Percentiles rank a stretch among this genome's conserved stretches.
These are phyloP conservation scores for Candida tunisiensis DNA, from an alignment of 1,139 yeast species.

Conservation along the genomic window DNA sequence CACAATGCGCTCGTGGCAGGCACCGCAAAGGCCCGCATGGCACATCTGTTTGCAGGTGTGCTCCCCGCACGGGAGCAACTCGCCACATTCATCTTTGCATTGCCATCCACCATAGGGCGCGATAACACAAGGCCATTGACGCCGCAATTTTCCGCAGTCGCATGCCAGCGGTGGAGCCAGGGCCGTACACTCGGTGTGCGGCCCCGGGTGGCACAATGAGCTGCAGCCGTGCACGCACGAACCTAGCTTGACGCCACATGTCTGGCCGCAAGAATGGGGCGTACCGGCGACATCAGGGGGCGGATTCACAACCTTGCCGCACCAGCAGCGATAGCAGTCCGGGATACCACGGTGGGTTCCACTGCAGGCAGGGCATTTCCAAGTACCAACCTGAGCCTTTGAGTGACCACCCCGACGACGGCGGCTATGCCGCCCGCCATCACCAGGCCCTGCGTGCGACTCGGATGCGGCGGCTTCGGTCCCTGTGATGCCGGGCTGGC, in stretches of 20 bases:
- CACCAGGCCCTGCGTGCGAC: too few relatives aligned
- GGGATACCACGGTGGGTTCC: slow-evolving; percentile 37
- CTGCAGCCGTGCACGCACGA: slow-evolving; percentile 67
- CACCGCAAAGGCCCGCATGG: slow-evolving; percentile 71
- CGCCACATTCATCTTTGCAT: slow-evolving; percentile 47
- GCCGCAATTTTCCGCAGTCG: slow-evolving; percentile 51
- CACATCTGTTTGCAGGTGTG: slow-evolving; percentile 46
- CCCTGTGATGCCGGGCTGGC: slow-evolving; percentile 15
- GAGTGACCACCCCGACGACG: slow-evolving; percentile 5
- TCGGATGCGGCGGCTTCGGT: too few relatives aligned
- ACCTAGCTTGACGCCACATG: slow-evolving; percentile 40
- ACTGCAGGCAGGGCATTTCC: slow-evolving; percentile 90
- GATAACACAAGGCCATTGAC: slow-evolving; percentile 55
- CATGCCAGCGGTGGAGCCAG: slow-evolving; percentile 56
- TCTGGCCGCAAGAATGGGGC: slow-evolving; percentile 85
- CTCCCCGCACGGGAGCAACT: slow-evolving; percentile 48
- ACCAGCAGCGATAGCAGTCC: slow-evolving; percentile 67
- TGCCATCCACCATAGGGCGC: slow-evolving; percentile 64
- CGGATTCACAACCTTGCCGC: slow-evolving; percentile 66
- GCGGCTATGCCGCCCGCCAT: slow-evolving; percentile 5
- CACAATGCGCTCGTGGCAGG: slow-evolving; percentile 31
- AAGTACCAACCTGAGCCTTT: slow-evolving; percentile 20
- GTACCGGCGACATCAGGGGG: slow-evolving; percentile 33
- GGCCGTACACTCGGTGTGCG: slow-evolving; percentile 71
- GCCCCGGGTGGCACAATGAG: slow-evolving; percentile 75